Conservation (phyloP, 2,329 filamentous ascomycete genomes). For the Niveomyces coronatus region DNA sequence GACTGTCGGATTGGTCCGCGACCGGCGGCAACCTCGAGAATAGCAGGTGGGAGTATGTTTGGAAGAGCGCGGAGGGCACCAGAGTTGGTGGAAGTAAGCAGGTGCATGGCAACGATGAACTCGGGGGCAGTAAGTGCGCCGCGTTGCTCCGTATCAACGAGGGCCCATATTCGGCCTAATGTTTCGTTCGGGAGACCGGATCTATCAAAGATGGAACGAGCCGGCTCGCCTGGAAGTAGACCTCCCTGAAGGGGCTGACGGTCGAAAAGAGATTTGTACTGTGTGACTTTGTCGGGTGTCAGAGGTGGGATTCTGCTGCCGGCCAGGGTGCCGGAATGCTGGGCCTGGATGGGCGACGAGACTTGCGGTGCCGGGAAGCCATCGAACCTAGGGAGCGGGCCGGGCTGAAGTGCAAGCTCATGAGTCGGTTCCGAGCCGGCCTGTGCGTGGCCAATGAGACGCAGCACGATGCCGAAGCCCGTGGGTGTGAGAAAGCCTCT, state of each 20-base stretch:
- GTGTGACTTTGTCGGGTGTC: conserved; percentile 76
- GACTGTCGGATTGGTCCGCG: conserved; percentile 42
- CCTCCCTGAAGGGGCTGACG: conserved; percentile 67
- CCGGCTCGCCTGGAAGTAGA: conserved; percentile 71
- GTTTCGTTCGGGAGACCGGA: conserved; percentile 82
- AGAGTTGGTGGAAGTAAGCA: conserved; percentile 84
- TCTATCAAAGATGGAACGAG: conserved; percentile 91
- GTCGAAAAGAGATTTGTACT: conserved; percentile 86
- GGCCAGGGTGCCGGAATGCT: conserved; percentile 49
- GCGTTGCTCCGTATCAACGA: conserved; percentile 87
- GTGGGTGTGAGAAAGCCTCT: conserved; percentile 84
- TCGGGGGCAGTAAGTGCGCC: conserved; percentile 79
- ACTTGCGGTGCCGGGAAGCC: conserved; percentile 44
- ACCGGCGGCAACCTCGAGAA: conserved; percentile 84
- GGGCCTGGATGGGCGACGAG: conserved; percentile 41
- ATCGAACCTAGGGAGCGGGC: conserved; percentile 87
- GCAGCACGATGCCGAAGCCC: conserved; percentile 85
- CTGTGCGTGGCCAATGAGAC: conserved; percentile 93
- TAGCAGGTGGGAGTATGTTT: conserved; percentile 65
- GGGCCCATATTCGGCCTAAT: conserved; percentile 89
- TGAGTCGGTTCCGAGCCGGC: conserved; percentile 70
- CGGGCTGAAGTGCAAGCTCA: conserved; percentile 75
- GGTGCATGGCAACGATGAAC: conserved; percentile 97
- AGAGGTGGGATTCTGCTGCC: conserved; percentile 76
- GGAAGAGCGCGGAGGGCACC: conserved; percentile 72